These are phyloP conservation scores for Thinopyrum elongatum DNA, from an alignment of 176 grass and related monocot genomes.

Conservation along the genomic window DNA sequence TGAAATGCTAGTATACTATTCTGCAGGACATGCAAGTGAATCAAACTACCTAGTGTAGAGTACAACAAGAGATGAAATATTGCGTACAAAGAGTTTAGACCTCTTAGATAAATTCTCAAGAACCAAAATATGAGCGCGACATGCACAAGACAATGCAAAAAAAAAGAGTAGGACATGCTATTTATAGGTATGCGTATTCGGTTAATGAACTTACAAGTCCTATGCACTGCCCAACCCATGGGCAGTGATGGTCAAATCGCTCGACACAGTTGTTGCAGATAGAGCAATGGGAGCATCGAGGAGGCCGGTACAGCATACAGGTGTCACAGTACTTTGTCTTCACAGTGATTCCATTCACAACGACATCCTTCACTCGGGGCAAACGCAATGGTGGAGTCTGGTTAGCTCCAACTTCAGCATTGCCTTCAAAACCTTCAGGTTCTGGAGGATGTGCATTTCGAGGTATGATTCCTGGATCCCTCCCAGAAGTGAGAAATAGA, in stretches of 20 bases:
- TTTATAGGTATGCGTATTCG: neutral
- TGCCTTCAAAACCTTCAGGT: constrained; percentile 72
- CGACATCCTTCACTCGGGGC: constrained; percentile 77
- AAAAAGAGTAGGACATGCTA: neutral
- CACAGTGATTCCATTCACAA: constrained; percentile 81
- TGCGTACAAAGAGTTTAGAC: neutral
- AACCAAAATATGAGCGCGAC: neutral
- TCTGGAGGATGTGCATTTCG: constrained; percentile 91
- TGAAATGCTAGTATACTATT: neutral
- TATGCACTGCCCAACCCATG: constrained; percentile 97
- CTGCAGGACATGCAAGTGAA: neutral
- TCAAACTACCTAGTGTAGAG: constrained; percentile 1
- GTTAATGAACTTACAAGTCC: constrained; percentile 74
- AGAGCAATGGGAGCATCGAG: constrained; percentile 93
- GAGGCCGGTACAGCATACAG: constrained; percentile 94
- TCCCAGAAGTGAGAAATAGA: constrained; percentile 86
- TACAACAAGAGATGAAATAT: neutral
- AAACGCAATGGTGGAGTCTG: constrained; percentile 70
- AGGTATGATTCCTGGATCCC: constrained; percentile 94
- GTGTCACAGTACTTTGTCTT: constrained; percentile 97
- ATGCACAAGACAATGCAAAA: neutral
- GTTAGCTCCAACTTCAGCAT: constrained; percentile 51
- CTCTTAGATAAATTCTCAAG: constrained; percentile 1
- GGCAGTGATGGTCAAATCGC: constrained; percentile 94
- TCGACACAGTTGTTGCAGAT: constrained; percentile 98